phyloP scores from a whole-genome alignment of 139 green algal species.

The Coelastrella sp. region DNA sequence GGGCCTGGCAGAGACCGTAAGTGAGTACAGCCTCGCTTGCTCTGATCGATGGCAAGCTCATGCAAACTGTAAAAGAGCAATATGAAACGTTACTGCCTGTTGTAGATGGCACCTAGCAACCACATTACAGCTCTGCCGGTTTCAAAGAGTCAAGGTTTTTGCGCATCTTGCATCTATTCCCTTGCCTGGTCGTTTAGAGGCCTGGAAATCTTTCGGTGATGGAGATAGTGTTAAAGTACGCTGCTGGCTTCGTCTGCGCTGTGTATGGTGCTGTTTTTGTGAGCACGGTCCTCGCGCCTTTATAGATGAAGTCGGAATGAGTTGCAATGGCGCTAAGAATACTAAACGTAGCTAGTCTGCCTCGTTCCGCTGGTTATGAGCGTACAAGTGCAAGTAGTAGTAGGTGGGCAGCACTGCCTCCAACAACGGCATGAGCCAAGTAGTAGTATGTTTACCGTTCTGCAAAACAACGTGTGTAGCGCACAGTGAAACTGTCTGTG shows the following conservation, averaged over 20 bases:
- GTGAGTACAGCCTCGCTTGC: too few species aligned
- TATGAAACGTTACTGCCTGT: too few species aligned
- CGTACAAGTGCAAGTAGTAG: conserved; percentile 1
- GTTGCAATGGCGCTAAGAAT: conserved; percentile 1
- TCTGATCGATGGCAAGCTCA: too few species aligned
- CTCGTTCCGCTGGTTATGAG: neutral
- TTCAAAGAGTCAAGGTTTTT: conserved; percentile 10
- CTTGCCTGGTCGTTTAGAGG: too few species aligned
- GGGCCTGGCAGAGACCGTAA: too few species aligned
- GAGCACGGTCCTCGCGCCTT: neutral
- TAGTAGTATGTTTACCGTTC: neutral
- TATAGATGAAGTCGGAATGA: neutral
- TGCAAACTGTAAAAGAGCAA: too few species aligned
- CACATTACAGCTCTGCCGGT: too few species aligned
- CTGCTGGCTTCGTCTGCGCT: neutral
- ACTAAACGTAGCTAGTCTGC: conserved; percentile 21
- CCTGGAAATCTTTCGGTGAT: too few species aligned
- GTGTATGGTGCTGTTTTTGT: neutral
- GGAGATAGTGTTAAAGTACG: too few species aligned
- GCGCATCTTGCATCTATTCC: neutral
- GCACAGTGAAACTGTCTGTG: neutral
- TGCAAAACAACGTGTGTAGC: too few species aligned
- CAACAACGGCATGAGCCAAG: neutral
- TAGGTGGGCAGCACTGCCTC: conserved; percentile 7
- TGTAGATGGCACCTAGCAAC: too few species aligned